Base-by-base conservation (phyloP, 306 rosid species). In the Inga oerstediana region DNA sequence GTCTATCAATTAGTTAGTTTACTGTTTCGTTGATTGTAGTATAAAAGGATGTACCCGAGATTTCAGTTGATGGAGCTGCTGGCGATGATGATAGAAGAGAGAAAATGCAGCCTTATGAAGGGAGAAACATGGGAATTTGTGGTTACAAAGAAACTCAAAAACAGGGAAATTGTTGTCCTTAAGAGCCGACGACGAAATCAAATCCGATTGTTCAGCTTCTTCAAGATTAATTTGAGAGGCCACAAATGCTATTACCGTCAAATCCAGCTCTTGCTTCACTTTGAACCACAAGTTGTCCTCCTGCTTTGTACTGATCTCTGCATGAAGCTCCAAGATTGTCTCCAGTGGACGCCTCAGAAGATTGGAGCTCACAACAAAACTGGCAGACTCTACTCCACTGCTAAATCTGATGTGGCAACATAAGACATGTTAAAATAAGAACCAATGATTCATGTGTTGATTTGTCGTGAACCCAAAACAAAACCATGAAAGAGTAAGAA, bases 61-160 rank as follows among this genome's bases (percentile, higher is more conserved):
- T 37, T 84, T 89, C 71, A 92, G 80, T 4, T 30, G 64, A 49
- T 46, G 44, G 14, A 91, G 92, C 9, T 1, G n/a, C 0, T 54
- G 43, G 19, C 0, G 22, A 61, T 79, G 72, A 2, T 52, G 11
- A 6, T 0, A 1, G 14, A 93, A 90, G 79, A 89, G 91, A 1
- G 74, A 9, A 81, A 85, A 43, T 1, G 84, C 86, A 19, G 76
- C 71, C 17, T 10, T 49, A 79, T 92, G 87, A 30, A 94, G 39
- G 64, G 70, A 79, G 85, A 91, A 89, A 45, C 0, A 0, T 20
- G 83, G 67, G 77, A 2, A 54, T 4, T 2, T 66, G 54, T 83
- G 79, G 39, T 80, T 44, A 72, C 86, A 64, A 0, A 94, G 85
- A 56, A 89, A 91, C 24, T 87, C 89, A 74, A 94, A 91, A 52